Evolutionary conservation across 1,284 basidiomycete genomes (phyloP).

Genomic region (Ustilago tritici): DNA sequence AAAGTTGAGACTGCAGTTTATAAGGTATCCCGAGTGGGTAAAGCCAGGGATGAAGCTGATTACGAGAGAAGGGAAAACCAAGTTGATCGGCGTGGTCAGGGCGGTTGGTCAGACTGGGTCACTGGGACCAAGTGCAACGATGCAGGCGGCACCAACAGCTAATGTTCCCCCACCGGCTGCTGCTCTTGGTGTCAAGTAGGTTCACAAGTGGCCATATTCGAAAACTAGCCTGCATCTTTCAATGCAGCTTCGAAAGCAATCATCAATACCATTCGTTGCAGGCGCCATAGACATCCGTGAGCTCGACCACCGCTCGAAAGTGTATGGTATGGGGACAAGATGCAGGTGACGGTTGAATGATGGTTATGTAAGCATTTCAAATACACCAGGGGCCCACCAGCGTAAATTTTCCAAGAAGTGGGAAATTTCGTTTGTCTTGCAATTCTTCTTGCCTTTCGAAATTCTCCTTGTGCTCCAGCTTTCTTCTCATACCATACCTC

Average conservation of each 20-base stretch:
- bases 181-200: conserved; percentile 39
- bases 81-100: conserved; percentile 64
- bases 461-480: background rate
- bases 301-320: background rate
- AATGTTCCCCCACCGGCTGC: conserved; percentile 38
- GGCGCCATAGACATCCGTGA: background rate
- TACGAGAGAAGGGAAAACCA: conserved; percentile 65
- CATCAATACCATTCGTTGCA: background rate
- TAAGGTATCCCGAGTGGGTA: conserved; percentile 62
- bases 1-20: conserved; percentile 62
- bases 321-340: too few species aligned
- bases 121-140: conserved; percentile 10
- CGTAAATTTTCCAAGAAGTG: conserved; percentile 12
- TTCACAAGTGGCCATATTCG: background rate
- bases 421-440: conserved; percentile 25
- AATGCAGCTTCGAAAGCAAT: background rate
- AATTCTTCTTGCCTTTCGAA: conserved; percentile 2
- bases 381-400: conserved; percentile 22
- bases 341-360: too few species aligned
- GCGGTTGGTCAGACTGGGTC: conserved; percentile 55
- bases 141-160: background rate
- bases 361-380: conserved; percentile 30
- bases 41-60: conserved; percentile 67
- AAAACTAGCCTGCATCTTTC: background rate
- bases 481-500: background rate